phyloP scores from a whole-genome alignment of 2,329 filamentous ascomycete genomes.

The Aspergillus unguis region DNA sequence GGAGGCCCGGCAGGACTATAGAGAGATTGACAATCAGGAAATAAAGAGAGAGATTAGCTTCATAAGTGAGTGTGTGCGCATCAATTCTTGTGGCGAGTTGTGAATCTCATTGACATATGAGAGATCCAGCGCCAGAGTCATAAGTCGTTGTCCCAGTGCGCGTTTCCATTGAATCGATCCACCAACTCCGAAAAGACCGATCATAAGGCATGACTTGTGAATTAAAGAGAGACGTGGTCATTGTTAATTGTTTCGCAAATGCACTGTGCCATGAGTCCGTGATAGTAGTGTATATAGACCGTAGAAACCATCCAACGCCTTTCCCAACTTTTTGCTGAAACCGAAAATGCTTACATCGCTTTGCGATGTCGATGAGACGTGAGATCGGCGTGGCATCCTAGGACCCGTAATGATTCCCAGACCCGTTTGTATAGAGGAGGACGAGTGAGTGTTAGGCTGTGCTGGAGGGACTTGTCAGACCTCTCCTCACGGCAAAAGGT shows the following conservation, averaged over 20 bases:
- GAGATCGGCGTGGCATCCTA: conserved; percentile 25
- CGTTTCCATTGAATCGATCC: not conserved
- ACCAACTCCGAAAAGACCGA: conserved; percentile 2
- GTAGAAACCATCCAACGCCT: conserved; percentile 14
- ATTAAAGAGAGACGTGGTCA: conserved; percentile 6
- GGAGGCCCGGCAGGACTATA: not conserved
- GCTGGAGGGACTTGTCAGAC: conserved; percentile 22
- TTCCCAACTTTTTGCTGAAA: conserved; percentile 7
- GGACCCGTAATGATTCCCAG: conserved; percentile 25
- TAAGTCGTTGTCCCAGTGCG: conserved; percentile 5
- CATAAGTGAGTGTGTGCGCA: conserved; percentile 11
- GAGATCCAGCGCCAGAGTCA: conserved; percentile 10
- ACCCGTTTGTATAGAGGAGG: conserved; percentile 24
- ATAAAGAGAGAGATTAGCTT: not conserved
- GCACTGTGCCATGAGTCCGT: conserved; percentile 4
- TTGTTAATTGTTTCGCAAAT: conserved; percentile 6
- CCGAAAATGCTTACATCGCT: conserved; percentile 12
- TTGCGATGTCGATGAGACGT: conserved; percentile 18
- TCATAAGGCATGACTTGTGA: conserved; percentile 11
- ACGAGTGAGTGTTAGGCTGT: conserved; percentile 19
- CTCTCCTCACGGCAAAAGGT: conserved; percentile 33
- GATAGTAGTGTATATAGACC: not conserved
- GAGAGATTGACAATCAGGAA: not conserved
- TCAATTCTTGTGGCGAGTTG: conserved; percentile 11
- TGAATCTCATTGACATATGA: conserved; percentile 3